Evolutionary conservation across 2,329 filamentous ascomycete genomes (phyloP), one percentile per base, ranked within the genome.

Genomic region (Helotiales sp.): DNA sequence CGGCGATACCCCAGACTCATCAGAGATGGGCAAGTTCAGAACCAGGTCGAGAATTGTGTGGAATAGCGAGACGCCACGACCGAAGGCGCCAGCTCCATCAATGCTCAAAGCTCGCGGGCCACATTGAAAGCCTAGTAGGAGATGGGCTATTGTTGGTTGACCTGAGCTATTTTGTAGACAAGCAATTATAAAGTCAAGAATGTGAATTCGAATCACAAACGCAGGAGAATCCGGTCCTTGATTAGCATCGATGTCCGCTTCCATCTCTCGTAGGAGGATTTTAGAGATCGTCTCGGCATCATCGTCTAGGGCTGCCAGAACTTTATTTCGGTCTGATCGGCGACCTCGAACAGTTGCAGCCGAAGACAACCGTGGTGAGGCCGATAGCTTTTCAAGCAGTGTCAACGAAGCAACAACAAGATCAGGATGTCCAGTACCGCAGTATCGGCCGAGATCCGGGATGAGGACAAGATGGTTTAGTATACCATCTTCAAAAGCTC

Each of bases 401-500:
- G 88, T 86, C 57, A 99, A 78, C 38, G 92, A 93, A 13, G 86
- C 86, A 60, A 96, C 79, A 0, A 91, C 91, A 53, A 99, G 78
- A 13, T 89, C 84, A 33, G 91, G 83, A 67, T 97, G 90, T 0
- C 89, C 90, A 54, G 93, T 87, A 13, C 91, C 90, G 66, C 92
- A 93, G 71, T 95, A 97, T 30, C 90, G 83, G 29, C 93, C 93
- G 24, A 99, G 78, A 64, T 95, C 88, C 3, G 92, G 87, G 38
- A 98, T 83, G 6, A 96, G 77, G 40, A 83, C 80, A 27, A 99
- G 77, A 66, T 95, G 88, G 57, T 88, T 91, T 36, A 96, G 80
- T 19, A 99, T 79, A 7, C 91, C 92, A 69, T 99, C 96, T 70
- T 98, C 93, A 67, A 99, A 93, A 0, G 89, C 93, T n/a, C 89